Evolutionary conservation across 73 alveolate genomes (phyloP), one percentile per base, ranked within the genome.

Genomic region (Blepharisma stoltei): DNA sequence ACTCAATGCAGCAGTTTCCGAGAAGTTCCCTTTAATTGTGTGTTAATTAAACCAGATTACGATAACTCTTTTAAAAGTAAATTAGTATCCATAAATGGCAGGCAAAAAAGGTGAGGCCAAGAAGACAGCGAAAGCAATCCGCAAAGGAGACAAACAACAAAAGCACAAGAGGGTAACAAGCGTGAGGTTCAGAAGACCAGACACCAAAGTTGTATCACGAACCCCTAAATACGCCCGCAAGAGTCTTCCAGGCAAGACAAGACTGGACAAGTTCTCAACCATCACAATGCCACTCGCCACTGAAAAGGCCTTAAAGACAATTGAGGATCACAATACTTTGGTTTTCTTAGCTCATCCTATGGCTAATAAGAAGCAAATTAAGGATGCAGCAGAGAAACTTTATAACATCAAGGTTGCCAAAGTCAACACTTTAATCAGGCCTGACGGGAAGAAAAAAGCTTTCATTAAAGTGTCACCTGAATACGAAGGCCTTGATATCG

Each of bases 401-500:
- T 84, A 67, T 65, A 78, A 55, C 76, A 46, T 48, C 84, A 77
- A 84, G 67, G 82, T 84, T 48, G 44, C 77, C 49, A 80, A 78
- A 60, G 92, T 84, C 44, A 84, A 84, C 79, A 84, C 92, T 78
- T 77, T 80, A 44, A 83, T 80, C 84, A 32, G 41, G 80, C 92
- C 92, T 38, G 92, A 84, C 79, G 92, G 92, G 49, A 67, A 21
- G 54, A 84, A 84, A 84, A 84, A 84, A 76, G 92, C 92, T 8
- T 84, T 67, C 88, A 79, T 84, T 23, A 77, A 60, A 23, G 37
- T 84, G 14, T 65, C 85, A 18, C 70, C 81, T 21, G 88, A 69
- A 48, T 81, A 80, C 25, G 92, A 75, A 11, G 92, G 88, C 41
- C 88, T 84, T 52, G 92, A 84, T 21, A 84, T 84, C 67, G 92